A percentile compares a stretch with the other conserved stretches of the same genome.
These are phyloP conservation scores for Phycomyces blakesleeanus DNA, from an alignment of 192 early-diverging fungal genomes.

Conservation along the genomic window DNA sequence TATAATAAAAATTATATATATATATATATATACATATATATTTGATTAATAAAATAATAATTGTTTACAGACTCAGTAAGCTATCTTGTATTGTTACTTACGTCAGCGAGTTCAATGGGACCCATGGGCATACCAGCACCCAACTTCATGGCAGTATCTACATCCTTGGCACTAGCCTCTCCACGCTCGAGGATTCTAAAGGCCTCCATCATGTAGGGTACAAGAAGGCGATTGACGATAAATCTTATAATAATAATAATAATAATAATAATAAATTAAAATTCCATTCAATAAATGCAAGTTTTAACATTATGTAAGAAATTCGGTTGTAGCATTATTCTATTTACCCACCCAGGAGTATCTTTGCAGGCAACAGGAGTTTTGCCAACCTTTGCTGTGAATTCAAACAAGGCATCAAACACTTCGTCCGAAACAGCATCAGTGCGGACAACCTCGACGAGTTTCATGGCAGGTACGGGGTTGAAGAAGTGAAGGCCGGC, in stretches of 20 bases:
- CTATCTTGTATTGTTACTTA: slow-evolving; percentile 33
- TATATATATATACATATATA: too few relatives aligned
- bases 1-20: too few relatives aligned
- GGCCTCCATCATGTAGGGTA: slow-evolving; percentile 97
- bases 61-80: not conserved
- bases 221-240: slow-evolving; percentile 93
- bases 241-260: slow-evolving; percentile 44
- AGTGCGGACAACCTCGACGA: slow-evolving; percentile 90
- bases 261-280: not conserved
- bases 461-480: slow-evolving; percentile 98
- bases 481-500: slow-evolving; percentile 97
- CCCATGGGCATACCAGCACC: slow-evolving; percentile 98
- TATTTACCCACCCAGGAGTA: slow-evolving; percentile 74
- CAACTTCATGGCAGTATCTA: slow-evolving; percentile 96
- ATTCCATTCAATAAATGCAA: too few relatives aligned
- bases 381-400: slow-evolving; percentile 78
- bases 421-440: slow-evolving; percentile 54
- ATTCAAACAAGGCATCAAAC: slow-evolving; percentile 61
- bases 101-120: slow-evolving; percentile 78
- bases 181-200: slow-evolving; percentile 87
- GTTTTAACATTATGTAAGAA: too few relatives aligned
- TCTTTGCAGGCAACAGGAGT: slow-evolving; percentile 92
- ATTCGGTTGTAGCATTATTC: not conserved
- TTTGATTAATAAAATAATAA: too few relatives aligned
- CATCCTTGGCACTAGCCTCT: slow-evolving; percentile 78